Conservation (phyloP, 2,329 filamentous ascomycete genomes). For the Calonectria henricotiae region DNA sequence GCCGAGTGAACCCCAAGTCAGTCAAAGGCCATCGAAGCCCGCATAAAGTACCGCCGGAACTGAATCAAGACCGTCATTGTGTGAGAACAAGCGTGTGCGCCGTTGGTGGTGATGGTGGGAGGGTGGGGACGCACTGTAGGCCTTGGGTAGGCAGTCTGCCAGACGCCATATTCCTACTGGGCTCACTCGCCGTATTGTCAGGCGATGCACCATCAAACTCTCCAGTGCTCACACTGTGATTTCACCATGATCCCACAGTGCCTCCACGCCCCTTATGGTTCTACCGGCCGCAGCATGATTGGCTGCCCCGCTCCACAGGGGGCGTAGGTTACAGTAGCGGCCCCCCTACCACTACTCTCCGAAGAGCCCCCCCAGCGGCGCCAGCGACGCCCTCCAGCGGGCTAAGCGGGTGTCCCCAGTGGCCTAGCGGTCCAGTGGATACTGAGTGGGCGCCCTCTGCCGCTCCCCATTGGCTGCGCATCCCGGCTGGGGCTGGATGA, state of each 20-base stretch:
- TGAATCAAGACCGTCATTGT: slow-evolving; percentile 26
- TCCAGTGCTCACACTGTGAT: slow-evolving; percentile 28
- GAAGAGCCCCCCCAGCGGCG: slow-evolving; percentile 32
- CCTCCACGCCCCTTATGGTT: slow-evolving; percentile 15
- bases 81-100: slow-evolving; percentile 24
- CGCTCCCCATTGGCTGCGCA: slow-evolving; percentile 57
- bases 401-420: slow-evolving; percentile 42
- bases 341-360: slow-evolving; percentile 32
- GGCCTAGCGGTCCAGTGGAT: slow-evolving; percentile 46
- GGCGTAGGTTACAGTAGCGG: slow-evolving; percentile 50
- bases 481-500: slow-evolving; percentile 56
- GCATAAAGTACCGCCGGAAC: slow-evolving; percentile 20
- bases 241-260: slow-evolving; percentile 28
- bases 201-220: slow-evolving; percentile 17
- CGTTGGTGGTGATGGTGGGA: slow-evolving; percentile 27
- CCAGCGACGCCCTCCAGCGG: slow-evolving; percentile 48
- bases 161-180: slow-evolving; percentile 21
- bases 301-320: slow-evolving; percentile 43
- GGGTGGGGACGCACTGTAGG: slow-evolving; percentile 6
- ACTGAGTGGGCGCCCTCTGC: slow-evolving; percentile 49
- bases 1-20: slow-evolving; percentile 33
- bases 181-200: neutral
- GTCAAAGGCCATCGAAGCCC: slow-evolving; percentile 28
- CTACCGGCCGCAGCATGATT: slow-evolving; percentile 41
- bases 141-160: slow-evolving; percentile 17